Evolutionary conservation across 257 asterid species (phyloP).

Genomic region (Solanum chiquidenum): DNA sequence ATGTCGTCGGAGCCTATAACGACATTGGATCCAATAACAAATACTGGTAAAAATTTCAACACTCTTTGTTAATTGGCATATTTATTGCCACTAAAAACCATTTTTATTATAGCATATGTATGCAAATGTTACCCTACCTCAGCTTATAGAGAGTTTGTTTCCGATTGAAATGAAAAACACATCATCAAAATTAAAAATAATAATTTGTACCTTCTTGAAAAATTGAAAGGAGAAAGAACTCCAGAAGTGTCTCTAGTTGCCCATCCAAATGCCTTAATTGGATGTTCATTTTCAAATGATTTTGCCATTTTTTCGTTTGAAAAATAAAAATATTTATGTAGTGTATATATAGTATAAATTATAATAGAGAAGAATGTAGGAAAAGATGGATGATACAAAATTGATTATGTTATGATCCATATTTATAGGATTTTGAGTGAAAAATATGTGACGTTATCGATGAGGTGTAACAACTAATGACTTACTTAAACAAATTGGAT

Average conservation of each 20-base stretch:
- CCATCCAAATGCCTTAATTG: constrained; percentile 40
- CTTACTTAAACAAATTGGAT: not conserved
- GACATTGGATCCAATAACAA: too few species aligned
- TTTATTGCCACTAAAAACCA: too few species aligned
- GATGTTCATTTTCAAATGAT: constrained; percentile 37
- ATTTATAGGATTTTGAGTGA: not conserved
- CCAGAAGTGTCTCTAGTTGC: constrained; percentile 55
- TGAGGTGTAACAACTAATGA: not conserved
- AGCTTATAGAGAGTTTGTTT: too few species aligned
- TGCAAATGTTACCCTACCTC: too few species aligned
- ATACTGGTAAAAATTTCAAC: too few species aligned
- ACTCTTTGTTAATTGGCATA: too few species aligned
- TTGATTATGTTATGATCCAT: not conserved
- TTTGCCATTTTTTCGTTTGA: constrained; percentile 26
- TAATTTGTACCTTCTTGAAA: constrained; percentile 35
- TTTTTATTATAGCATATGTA: too few species aligned
- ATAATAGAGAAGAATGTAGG: not conserved
- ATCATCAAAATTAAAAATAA: not conserved
- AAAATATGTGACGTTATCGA: not conserved
- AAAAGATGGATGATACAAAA: not conserved
- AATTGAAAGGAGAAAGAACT: constrained; percentile 33
- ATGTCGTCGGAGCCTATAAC: too few species aligned
- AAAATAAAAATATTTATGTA: not conserved
- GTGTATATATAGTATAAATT: not conserved
- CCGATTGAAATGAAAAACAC: not conserved